These are phyloP conservation scores for Priceomyces medius DNA, from an alignment of 805 yeast genomes.

Conservation along the genomic window DNA sequence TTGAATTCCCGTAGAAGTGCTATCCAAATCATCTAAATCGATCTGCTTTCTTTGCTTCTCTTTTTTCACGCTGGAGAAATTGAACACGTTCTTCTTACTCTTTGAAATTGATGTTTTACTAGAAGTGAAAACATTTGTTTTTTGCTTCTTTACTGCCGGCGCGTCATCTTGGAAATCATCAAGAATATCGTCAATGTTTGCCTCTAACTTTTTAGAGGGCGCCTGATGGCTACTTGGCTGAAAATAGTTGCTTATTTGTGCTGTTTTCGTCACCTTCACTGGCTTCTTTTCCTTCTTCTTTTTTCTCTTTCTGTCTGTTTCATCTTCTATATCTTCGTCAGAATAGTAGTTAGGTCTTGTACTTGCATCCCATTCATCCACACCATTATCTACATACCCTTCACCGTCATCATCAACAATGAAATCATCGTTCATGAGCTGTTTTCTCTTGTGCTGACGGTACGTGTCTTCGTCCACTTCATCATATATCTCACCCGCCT, in stretches of 20 bases:
- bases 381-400: conserved; percentile 93
- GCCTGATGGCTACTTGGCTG: conserved; percentile 29
- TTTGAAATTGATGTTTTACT: conserved; percentile 18
- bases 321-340: conserved; percentile 49
- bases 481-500: conserved; percentile 65
- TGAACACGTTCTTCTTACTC: conserved; percentile 15
- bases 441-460: conserved; percentile 72
- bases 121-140: conserved; percentile 18
- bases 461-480: conserved; percentile 82
- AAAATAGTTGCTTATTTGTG: conserved; percentile 54
- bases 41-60: conserved; percentile 13
- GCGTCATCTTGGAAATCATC: conserved; percentile 45
- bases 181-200: conserved; percentile 64
- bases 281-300: conserved; percentile 32
- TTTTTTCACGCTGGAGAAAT: conserved; percentile 25
- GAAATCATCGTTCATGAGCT: conserved; percentile 84
- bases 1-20: conserved; percentile 22
- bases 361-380: conserved; percentile 77
- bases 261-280: conserved; percentile 39
- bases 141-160: conserved; percentile 16
- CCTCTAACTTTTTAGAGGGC: conserved; percentile 41
- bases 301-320: conserved; percentile 16
- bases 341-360: conserved; percentile 51
- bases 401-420: conserved; percentile 92
- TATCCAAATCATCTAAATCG: conserved; percentile 29